A percentile compares a stretch with the other conserved stretches of the same genome.
These are phyloP conservation scores for Kingdonia uniflora DNA, from an alignment of 164 flowering plant species.

Conservation along the genomic window DNA sequence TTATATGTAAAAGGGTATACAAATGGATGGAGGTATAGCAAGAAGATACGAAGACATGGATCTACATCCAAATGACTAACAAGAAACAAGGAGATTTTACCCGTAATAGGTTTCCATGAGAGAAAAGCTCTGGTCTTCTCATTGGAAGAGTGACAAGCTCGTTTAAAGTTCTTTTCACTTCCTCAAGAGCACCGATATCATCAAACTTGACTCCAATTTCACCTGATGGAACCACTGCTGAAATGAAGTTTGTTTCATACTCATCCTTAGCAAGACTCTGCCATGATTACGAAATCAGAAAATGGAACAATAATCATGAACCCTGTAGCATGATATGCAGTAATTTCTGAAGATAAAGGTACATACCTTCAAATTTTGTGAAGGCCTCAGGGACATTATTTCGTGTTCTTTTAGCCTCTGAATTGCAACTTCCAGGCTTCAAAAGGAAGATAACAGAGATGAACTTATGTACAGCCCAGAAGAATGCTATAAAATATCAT, in stretches of 20 bases:
- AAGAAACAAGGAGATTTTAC: constrained; percentile 25
- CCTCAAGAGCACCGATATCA: constrained; percentile 97
- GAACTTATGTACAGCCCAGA: constrained; percentile 7
- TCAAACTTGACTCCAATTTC: constrained; percentile 96
- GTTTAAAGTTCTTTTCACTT: constrained; percentile 81
- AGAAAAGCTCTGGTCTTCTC: constrained; percentile 93
- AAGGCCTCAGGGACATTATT: constrained; percentile 45
- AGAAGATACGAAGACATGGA: too few species aligned
- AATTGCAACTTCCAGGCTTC: constrained; percentile 84
- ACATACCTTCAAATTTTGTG: constrained; percentile 78
- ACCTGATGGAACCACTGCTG: constrained; percentile 90
- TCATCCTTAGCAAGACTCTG: constrained; percentile 97
- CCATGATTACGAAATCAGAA: constrained; percentile 9
- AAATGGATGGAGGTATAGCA: too few species aligned
- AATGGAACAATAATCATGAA: background rate
- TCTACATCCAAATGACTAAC: background rate
- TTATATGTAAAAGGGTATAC: too few species aligned
- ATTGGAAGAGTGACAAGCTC: constrained; percentile 98
- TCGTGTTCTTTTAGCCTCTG: constrained; percentile 76
- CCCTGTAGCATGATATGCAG: background rate
- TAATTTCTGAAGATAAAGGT: too few species aligned
- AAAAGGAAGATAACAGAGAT: constrained; percentile 15
- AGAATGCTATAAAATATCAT: background rate
- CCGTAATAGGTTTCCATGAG: constrained; percentile 86
- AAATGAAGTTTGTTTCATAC: constrained; percentile 88